phyloP scores from a whole-genome alignment of 768 basidiomycete genomes.

The Holtermannia corniformis region DNA sequence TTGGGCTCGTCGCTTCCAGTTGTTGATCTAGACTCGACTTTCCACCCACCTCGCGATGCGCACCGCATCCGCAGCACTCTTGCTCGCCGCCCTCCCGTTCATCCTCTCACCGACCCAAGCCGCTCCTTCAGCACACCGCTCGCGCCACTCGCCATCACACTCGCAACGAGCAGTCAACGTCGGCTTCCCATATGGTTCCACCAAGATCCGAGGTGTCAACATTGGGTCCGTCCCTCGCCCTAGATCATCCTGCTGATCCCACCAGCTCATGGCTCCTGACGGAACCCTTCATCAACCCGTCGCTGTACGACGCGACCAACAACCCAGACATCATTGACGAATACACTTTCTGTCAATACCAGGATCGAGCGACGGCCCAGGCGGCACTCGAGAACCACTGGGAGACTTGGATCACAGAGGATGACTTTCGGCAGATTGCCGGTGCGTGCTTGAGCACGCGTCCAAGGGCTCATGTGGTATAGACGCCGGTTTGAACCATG shows the following conservation, averaged over 20 bases:
- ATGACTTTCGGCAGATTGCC: conserved; percentile 39
- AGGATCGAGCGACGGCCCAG: conserved; percentile 21
- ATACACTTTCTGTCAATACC: conserved; percentile 36
- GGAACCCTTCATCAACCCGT: conserved; percentile 39
- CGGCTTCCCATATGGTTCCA: conserved; percentile 33
- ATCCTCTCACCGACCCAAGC: conserved; percentile 8
- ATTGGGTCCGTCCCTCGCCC: conserved; percentile 25
- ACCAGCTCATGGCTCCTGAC: conserved; percentile 21
- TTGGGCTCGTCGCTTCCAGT: too few relatives aligned
- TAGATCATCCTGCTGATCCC: not conserved
- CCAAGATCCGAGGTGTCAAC: conserved; percentile 38
- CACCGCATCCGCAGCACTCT: too few relatives aligned
- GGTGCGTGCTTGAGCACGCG: conserved; percentile 16
- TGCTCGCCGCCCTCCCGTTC: conserved; percentile 3
- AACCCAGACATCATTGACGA: conserved; percentile 40
- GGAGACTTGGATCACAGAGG: conserved; percentile 42
- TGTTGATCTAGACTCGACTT: too few relatives aligned
- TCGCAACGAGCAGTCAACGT: conserved; percentile 26
- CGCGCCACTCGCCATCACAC: too few relatives aligned
- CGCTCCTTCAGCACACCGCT: not conserved
- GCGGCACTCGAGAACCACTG: conserved; percentile 35
- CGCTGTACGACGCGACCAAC: conserved; percentile 30
- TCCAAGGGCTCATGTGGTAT: not conserved
- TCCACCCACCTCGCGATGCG: too few relatives aligned
- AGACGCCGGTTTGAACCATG: conserved; percentile 31